Conservation (phyloP, 345 rosid genomes). For the Euphorbia pulcherrima region DNA sequence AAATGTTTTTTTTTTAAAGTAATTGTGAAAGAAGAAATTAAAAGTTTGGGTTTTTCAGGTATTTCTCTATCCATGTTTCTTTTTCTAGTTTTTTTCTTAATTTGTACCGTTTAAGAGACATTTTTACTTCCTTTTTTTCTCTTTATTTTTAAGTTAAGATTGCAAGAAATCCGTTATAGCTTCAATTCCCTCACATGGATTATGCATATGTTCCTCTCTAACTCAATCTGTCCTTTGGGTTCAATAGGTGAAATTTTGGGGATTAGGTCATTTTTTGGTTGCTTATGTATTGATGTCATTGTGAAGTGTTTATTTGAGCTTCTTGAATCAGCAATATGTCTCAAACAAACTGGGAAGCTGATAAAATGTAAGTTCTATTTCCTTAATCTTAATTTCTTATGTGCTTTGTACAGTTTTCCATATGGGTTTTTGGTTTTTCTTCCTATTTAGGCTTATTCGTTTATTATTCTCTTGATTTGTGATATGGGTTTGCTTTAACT, state of each 20-base stretch:
- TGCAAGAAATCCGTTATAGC: conserved; percentile 12
- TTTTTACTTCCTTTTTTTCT: not conserved
- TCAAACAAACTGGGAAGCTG: conserved; percentile 99
- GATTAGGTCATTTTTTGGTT: conserved; percentile 11
- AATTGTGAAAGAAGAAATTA: not conserved
- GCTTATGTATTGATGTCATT: conserved; percentile 1
- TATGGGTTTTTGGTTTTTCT: conserved; percentile 18
- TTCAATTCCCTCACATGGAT: conserved; percentile 1
- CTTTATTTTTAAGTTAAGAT: not conserved
- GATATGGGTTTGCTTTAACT: conserved; percentile 21
- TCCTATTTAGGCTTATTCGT: not conserved
- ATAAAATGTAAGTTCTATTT: conserved; percentile 74
- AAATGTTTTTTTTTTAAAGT: not conserved
- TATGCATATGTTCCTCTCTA: not conserved
- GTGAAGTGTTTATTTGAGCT: conserved; percentile 6
- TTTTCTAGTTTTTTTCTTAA: conserved; percentile 4
- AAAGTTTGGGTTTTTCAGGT: conserved; percentile 12
- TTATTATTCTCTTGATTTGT: conserved; percentile 28
- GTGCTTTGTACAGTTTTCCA: not conserved
- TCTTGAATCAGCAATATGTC: conserved; percentile 38
- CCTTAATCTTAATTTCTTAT: conserved; percentile 7
- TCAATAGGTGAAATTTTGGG: not conserved
- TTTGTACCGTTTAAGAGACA: not conserved
- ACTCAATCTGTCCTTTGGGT: conserved; percentile 6
- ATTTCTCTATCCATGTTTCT: conserved; percentile 10